Base-by-base conservation (phyloP, 352 stramenopile species). In the Phytophthora cryptogea region DNA sequence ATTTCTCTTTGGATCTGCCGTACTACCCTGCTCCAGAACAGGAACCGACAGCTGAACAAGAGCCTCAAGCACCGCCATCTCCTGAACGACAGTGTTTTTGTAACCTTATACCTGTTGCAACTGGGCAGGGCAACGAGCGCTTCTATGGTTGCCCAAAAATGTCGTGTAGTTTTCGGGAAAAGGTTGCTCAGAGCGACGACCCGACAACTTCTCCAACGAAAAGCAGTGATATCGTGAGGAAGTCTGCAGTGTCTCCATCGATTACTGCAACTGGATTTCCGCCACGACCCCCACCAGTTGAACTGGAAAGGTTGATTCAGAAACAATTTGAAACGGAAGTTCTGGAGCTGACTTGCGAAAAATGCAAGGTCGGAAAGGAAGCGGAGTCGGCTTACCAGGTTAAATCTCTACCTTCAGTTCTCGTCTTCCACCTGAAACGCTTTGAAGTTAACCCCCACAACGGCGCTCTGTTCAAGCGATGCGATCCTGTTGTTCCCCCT, bases 1-100 rank as follows among this genome's bases (percentile, higher is more conserved):
- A 96, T 47, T 92, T 96, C 54, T 94, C 87, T 3, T 61, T 96
- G 13, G 87, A 96, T 67, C 51, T 96, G 10, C 85, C 87, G 17
- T 77, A 81, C 49, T 52, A 65, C 36, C 45, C 58, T n/a, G 37
- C 53, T 43, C 54, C 49, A 31, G 55, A 67, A 30, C 49, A 52
- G 45, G 45, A 76, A 41, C 64, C 64, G 5, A 68, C 47, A 9
- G 68, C 59, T 1, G 68, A 76, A 27, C 50, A 68, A 42, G 68
- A 73, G 28, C 68, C 68, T 42, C 54, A 79, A 76, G 48, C 73
- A 66, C 45, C 47, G 40, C 46, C 43, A 26, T 66, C 59, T n/a
- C 64, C 45, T 33, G 59, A 63, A 61, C 63, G 51, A 23, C 78
- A 80, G 35, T 93, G 84, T 17, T 88, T 82, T 58, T 93, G 84